Evolutionary conservation across 2,329 filamentous ascomycete species (phyloP).

Genomic region (Pseudogymnoascus sp.): DNA sequence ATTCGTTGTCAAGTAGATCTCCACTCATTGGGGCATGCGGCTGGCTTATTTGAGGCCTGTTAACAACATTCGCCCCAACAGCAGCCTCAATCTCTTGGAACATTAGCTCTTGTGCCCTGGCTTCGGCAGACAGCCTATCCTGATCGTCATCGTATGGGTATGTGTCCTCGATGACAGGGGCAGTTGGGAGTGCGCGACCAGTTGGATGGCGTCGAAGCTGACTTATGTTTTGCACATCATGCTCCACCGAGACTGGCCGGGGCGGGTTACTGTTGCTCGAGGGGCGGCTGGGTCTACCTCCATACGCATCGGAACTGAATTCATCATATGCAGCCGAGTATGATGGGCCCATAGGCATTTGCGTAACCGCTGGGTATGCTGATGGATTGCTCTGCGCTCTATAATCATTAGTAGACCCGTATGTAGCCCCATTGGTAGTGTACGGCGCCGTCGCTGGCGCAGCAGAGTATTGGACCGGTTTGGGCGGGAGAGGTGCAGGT

Average conservation of each 20-base stretch:
- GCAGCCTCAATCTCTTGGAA: slow-evolving; percentile 31
- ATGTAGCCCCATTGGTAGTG: slow-evolving; percentile 23
- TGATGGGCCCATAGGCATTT: slow-evolving; percentile 10
- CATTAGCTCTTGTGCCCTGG: slow-evolving; percentile 27
- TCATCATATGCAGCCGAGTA: slow-evolving; percentile 17
- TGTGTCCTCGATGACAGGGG: slow-evolving; percentile 22
- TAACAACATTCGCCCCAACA: slow-evolving; percentile 16
- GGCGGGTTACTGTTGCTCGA: slow-evolving; percentile 16
- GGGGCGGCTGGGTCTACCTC: slow-evolving; percentile 19
- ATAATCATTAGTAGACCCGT: slow-evolving; percentile 20
- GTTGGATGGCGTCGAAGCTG: slow-evolving; percentile 29
- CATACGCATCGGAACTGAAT: slow-evolving; percentile 16
- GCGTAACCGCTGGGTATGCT: slow-evolving; percentile 19
- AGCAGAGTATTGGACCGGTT: slow-evolving; percentile 21
- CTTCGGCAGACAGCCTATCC: slow-evolving; percentile 19
- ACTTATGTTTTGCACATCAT: slow-evolving; percentile 12
- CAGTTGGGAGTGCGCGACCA: slow-evolving; percentile 26
- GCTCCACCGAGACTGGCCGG: slow-evolving; percentile 10
- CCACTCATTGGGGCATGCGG: slow-evolving; percentile 32
- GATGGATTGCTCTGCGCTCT: slow-evolving; percentile 16
- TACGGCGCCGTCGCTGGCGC: slow-evolving; percentile 19
- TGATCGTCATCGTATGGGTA: slow-evolving; percentile 21
- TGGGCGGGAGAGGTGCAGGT: slow-evolving; percentile 21
- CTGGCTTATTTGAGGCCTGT: background rate
- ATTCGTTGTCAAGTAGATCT: slow-evolving; percentile 40